Conservation (phyloP, 2,329 filamentous ascomycete species). For the Aspergillus sp. region DNA sequence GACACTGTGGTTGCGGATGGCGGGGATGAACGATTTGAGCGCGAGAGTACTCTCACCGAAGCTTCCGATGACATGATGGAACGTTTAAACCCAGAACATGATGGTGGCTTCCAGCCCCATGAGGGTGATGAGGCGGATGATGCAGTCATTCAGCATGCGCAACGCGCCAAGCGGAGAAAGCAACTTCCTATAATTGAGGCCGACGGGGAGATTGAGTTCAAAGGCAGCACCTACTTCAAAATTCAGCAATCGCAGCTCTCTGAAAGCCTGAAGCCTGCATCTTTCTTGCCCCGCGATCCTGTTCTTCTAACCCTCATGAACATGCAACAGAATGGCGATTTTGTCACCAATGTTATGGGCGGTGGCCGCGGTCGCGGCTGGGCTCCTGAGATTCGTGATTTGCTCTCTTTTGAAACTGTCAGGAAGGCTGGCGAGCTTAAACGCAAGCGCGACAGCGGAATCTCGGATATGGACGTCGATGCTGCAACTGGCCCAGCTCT, state of each 20-base stretch:
- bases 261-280: conserved; percentile 78
- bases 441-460: conserved; percentile 86
- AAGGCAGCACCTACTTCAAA: conserved; percentile 70
- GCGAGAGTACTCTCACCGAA: conserved; percentile 69
- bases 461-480: conserved; percentile 74
- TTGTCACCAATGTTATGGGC: conserved; percentile 82
- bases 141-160: conserved; percentile 62
- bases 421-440: conserved; percentile 78
- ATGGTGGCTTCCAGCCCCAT: conserved; percentile 43
- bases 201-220: conserved; percentile 78
- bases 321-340: conserved; percentile 86
- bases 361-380: conserved; percentile 75
- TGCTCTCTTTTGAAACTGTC: conserved; percentile 83
- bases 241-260: conserved; percentile 82
- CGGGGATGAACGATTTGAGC: conserved; percentile 49
- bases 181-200: conserved; percentile 65
- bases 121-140: conserved; percentile 51
- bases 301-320: conserved; percentile 84
- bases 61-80: conserved; percentile 64
- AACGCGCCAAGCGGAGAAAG: conserved; percentile 76
- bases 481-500: conserved; percentile 63
- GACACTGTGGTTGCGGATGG: conserved; percentile 55
- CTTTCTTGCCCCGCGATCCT: conserved; percentile 83
- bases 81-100: conserved; percentile 43
- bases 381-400: conserved; percentile 89